Evolutionary conservation across 2,329 filamentous ascomycete species (phyloP), one percentile per base, ranked within the genome.

Genomic region (Ceratocystis albifundus): DNA sequence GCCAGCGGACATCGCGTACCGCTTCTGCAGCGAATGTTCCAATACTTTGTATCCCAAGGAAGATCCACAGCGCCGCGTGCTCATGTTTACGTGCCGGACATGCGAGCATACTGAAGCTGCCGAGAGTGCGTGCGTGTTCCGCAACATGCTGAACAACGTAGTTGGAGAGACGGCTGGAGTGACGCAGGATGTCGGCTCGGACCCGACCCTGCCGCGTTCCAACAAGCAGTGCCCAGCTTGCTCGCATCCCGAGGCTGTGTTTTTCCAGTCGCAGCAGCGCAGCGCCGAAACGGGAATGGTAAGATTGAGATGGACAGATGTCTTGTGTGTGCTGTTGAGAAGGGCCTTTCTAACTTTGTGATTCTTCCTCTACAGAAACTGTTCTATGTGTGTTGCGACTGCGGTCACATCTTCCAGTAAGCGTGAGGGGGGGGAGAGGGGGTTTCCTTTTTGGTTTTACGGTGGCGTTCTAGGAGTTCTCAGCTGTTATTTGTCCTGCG

Each of bases 41-140:
- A 99, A 99, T 81, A 89, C 99, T 84, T 82, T 99, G 66, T 97
- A 97, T 74, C 94, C 94, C 63, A 94, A 95, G 78, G 95, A 99
- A 80, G 91, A 99, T 77, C 86, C 88, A 69, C 81, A 87, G 69
- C 86, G 85, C 69, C 89, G 89, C 79, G 87, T 86, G 72, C 86
- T 99, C 71, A 88, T 96, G 80, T 99, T 95, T 78, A 91, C 90
- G 70, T 99, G 94, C 81, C 89, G 93, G 72, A 96, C 92, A 67
- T 99, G 94, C 79, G 87, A 91, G 74, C 96, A 90, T 78, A 89
- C 88, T 72, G 91, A 96, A 75, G 85, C 88, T 70, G 92, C 93
- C 41, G 85, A 85, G 69, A 93, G 90, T 25, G 87, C 90, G 69
- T 97, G 94, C 77, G 90, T 97, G 73, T 99, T 94, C 80, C 90